Base-by-base conservation (phyloP, 83 land plant species). In the Larix sibirica region DNA sequence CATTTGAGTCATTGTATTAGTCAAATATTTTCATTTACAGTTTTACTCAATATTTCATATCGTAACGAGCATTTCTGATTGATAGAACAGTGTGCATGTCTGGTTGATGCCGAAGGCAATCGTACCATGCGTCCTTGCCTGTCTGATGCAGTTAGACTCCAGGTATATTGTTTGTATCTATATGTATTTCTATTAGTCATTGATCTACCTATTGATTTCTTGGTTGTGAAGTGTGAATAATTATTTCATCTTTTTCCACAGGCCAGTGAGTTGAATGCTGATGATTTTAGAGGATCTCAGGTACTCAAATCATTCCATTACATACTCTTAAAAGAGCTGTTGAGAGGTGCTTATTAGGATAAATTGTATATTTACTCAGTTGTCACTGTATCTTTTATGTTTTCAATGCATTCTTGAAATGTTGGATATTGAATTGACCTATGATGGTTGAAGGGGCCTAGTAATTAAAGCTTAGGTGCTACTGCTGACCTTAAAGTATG, bases 121-220 rank as follows among this genome's bases (percentile, higher is more conserved):
- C 95, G 98, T 0, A 97, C 99, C 78, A 97, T 97, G 99, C 87
- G 98, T 23, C 94, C 99, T 8, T 95, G 99, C 82, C 92, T 97
- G 44, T 92, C 94, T 21, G 87, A 85, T 87, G 95, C 96, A 40
- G 98, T 94, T 2, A 92, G 94, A 81, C 83, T 97, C 81, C 94
- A 97, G 92, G 97, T 91, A 77, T 4, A 20, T 70, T 71, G 31
- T 17, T 59, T 47, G 4, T 69, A 68, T 82, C 86, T 42, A 42
- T 42, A 42, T 42, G 6, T 42, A 42, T 47, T 50, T 50, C 12
- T 12, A 50, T 9, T 12, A 10, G 56, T 10, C 56, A 10, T 10
- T 50, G 56, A 12, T 50, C 56, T 50, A 2, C 56, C 56, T 50
- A 50, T 50, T 73, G 47, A 50, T 1, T 73, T 9, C 21, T 40